Evolutionary conservation across 495 filamentous ascomycete species (phyloP).

Genomic region (Annulohypoxylon bovei): DNA sequence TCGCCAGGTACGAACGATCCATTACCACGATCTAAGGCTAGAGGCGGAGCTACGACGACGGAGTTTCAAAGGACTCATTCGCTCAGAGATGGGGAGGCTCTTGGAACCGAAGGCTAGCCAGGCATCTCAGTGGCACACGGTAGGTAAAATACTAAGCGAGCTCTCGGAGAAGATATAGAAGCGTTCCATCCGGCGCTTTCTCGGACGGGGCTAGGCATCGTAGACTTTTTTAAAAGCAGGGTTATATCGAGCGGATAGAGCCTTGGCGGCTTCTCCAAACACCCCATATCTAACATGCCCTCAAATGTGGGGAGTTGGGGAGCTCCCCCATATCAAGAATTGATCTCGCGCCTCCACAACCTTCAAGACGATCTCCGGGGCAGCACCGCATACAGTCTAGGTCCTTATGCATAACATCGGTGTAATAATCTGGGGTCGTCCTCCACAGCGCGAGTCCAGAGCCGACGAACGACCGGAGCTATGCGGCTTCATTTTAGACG

Average conservation of each 20-base stretch:
- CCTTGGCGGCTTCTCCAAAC: constrained; percentile 18
- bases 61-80: constrained; percentile 30
- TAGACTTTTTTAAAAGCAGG: constrained; percentile 1
- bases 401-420: constrained; percentile 23
- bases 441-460: constrained; percentile 9
- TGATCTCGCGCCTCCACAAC: constrained; percentile 8
- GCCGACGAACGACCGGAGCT: constrained; percentile 39
- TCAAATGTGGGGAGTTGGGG: constrained; percentile 32
- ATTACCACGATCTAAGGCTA: not conserved
- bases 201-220: constrained; percentile 21
- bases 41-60: constrained; percentile 18
- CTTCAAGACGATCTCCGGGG: constrained; percentile 12
- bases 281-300: constrained; percentile 25
- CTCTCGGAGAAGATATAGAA: constrained; percentile 1
- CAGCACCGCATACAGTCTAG: constrained; percentile 9
- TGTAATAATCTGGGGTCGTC: constrained; percentile 32
- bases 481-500: constrained; percentile 25
- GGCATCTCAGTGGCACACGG: not conserved
- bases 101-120: not conserved
- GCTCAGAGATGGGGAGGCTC: not conserved
- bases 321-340: constrained; percentile 19
- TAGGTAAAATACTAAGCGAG: not conserved
- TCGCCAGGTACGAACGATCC: constrained; percentile 1
- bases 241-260: constrained; percentile 8
- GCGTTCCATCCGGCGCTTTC: constrained; percentile 38